Evolutionary conservation across 768 basidiomycete species (phyloP), one percentile per base, ranked within the genome.

Genomic region (Rhodotorula kratochvilovae): DNA sequence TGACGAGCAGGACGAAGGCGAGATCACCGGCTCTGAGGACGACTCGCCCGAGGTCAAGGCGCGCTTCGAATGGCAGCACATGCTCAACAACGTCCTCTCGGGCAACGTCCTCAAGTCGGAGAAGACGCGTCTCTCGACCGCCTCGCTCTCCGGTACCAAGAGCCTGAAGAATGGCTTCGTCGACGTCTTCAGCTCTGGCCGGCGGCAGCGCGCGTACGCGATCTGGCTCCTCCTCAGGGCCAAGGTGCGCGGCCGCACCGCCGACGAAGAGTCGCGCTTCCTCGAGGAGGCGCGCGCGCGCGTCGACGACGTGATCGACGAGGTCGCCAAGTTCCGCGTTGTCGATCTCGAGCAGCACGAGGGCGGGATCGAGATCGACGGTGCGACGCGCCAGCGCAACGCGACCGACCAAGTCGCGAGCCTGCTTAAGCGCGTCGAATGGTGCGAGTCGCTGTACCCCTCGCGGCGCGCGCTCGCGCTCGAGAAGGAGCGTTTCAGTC

Each of bases 51-150:
- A 75, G 33, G 61, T 60, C 35, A 85, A 86, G 53, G 88, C 89
- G 3, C 83, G 94, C 36, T 81, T 94, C 59, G 93, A 96, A 81
- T 98, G 96, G 96, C 92, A 94, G 80, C 89, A 89, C 27, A 89
- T 97, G 87, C 86, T 98, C 43, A 87, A 91, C 21, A 95, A 93
- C 42, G 95, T 98, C 35, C 84, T 99, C 57, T 87, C 87, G 42
- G 94, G 96, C 17, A 94, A 98, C 77, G 92, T 99, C 19, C 86
- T 99, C 73, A 91, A 89, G 79, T 90, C 91, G 1, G 96, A 98
- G 82, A 96, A 92, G 81, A 90, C 90, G 35, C 87, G 96, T 67
- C 93, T 97, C 70, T 89, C 90, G 39, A 87, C 87, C 58, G 90
- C 70, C 31, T 65, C 56, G 23, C 87, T 25, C 82, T 92, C 61